These are phyloP conservation scores for Panicum hallii DNA, from an alignment of 202 grass and related monocot species.

Conservation along the genomic window DNA sequence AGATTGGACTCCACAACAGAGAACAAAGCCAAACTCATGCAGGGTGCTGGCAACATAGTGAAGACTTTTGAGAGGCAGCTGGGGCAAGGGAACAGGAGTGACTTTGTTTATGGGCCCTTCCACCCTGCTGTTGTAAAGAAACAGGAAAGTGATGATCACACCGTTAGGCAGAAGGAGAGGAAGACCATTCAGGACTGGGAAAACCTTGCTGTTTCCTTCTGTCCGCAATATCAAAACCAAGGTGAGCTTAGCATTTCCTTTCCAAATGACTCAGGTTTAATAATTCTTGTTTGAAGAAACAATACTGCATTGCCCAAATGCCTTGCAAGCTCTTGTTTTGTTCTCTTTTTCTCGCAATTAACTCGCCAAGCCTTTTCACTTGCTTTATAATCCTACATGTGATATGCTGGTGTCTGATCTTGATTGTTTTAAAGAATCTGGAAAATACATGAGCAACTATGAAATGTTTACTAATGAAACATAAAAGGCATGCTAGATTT, in stretches of 20 bases:
- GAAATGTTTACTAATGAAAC: not conserved
- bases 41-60: constrained; percentile 45
- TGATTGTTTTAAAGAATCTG: not conserved
- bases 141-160: constrained; percentile 50
- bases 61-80: constrained; percentile 56
- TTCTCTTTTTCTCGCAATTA: not conserved
- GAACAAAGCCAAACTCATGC: constrained; percentile 48
- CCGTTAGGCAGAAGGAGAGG: constrained; percentile 57
- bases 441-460: not conserved
- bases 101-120: constrained; percentile 89
- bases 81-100: constrained; percentile 51
- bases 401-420: not conserved
- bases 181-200: constrained; percentile 81
- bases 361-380: not conserved
- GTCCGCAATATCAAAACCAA: constrained; percentile 87
- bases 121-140: constrained; percentile 65
- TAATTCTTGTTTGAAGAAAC: constrained; percentile 21
- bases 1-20: constrained; percentile 44
- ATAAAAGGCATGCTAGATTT: not conserved
- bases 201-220: constrained; percentile 66
- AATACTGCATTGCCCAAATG: not conserved
- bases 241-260: constrained; percentile 50
- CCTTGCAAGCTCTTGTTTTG: not conserved
- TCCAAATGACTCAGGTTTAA: not conserved
- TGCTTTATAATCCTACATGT: constrained; percentile 1